phyloP scores from a whole-genome alignment of 108 stramenopile genomes.

The Nitzschia sp. region DNA sequence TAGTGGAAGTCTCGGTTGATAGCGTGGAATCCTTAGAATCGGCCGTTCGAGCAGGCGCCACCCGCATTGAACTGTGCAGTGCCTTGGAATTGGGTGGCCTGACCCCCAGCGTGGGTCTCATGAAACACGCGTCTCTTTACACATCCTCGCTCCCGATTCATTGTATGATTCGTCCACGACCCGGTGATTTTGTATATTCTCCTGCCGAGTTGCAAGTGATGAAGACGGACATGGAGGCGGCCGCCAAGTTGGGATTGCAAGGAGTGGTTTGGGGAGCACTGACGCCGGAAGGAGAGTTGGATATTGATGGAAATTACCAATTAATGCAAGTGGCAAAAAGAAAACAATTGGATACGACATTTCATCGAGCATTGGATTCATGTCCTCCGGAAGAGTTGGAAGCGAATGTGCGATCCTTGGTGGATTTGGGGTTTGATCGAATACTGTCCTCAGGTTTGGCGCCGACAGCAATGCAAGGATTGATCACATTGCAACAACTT shows the following conservation, averaged over 20 bases:
- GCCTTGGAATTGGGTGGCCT: not conserved
- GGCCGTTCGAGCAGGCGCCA: not conserved
- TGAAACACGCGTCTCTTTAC: not conserved
- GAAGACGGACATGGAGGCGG: not conserved
- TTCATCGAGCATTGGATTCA: slow-evolving; percentile 1
- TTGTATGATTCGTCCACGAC: slow-evolving; percentile 1
- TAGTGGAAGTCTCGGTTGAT: not conserved
- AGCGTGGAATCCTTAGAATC: not conserved
- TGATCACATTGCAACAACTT: not conserved
- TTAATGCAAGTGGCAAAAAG: slow-evolving; percentile 3
- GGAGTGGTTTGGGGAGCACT: not conserved
- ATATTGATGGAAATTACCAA: not conserved
- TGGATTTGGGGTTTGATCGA: not conserved
- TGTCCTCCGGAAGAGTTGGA: not conserved
- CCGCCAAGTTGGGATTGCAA: not conserved
- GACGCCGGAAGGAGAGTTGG: not conserved
- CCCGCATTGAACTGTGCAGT: not conserved
- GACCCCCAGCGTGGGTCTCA: not conserved
- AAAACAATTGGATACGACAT: not conserved
- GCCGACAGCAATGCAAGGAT: not conserved
- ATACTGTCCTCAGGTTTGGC: not conserved
- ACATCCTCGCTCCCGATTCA: not conserved
- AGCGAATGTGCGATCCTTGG: not conserved
- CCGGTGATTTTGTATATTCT: not conserved
- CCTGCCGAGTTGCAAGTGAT: not conserved